Conservation (phyloP, 495 filamentous ascomycete species). For the Thermothielavioides terrestris region DNA sequence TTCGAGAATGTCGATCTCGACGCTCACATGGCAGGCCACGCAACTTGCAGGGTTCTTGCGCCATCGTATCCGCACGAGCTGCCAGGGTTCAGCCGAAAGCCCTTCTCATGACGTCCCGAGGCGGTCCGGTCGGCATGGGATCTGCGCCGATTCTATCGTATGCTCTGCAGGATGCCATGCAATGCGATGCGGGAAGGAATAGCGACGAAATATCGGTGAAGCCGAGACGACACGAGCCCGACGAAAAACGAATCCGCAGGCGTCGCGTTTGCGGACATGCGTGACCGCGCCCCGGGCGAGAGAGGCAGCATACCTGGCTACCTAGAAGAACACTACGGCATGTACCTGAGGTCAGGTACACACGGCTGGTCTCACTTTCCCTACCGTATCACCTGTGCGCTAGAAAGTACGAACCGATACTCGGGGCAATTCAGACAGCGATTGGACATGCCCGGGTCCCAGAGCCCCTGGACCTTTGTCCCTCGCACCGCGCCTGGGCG, state of each 20-base stretch:
- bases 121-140: neutral
- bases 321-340: neutral
- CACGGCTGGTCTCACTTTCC: neutral
- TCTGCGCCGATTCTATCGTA: neutral
- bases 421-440: slow-evolving; percentile 1
- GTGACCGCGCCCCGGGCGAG: no score
- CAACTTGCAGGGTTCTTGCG: neutral
- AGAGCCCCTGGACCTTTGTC: neutral
- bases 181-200: slow-evolving; percentile 1
- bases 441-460: slow-evolving; percentile 9
- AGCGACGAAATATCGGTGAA: neutral
- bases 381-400: slow-evolving; percentile 7
- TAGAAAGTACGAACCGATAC: neutral
- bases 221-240: no score
- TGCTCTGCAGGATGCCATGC: neutral
- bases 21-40: slow-evolving; percentile 8
- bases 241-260: neutral
- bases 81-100: no score
- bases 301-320: no score
- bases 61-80: no score
- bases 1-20: slow-evolving; percentile 19
- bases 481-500: neutral
- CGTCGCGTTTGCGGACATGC: no score
- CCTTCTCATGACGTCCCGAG: neutral
- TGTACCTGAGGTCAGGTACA: neutral